Evolutionary conservation across 202 grass and related monocot species (phyloP), one percentile per base, ranked within the genome.

Genomic region (Zizania palustris): DNA sequence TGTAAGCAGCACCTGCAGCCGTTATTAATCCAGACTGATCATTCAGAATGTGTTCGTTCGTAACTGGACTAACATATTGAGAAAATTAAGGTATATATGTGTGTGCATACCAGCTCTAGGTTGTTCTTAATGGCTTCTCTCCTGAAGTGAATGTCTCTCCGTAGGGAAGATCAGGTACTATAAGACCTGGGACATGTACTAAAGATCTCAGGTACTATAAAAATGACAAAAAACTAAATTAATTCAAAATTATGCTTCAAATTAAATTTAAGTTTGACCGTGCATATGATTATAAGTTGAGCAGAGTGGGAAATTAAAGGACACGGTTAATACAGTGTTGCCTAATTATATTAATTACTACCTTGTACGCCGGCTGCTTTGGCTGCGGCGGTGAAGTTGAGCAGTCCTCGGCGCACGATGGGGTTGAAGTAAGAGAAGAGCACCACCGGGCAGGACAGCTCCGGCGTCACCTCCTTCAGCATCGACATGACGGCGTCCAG

Each of bases 381-480:
- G 7, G 22, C 43, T 0, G 86, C 56, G 41, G 80, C 73, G 2
- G 68, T 60, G 80, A 86, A 84, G 20, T 28, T 34, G 4, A 69
- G 67, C 0, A 18, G 0, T 0, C 58, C 83, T 11, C 65, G 15
- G 2, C 14, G 53, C 8, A 71, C 0, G 16, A 92, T 71, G 3
- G 55, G 80, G 19, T 54, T 63, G 28, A 77, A 74, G 51, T 92
- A 92, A 7, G 86, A 69, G 58, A 89, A 84, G 51, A 92, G 53
- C 19, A 83, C 86, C 11, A 89, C 53, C 6, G 86, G 90, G 53
- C 86, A 92, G 53, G 90, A 89, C 22, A 92, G 78, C 42, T 82
- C 72, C 39, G 83, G 83, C 21, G 87, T 84, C 45, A 89, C 86
- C 86, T 86, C 54, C 45, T 16, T 74, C 0, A 86, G 77, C 90